Base-by-base conservation (phyloP, 371 early-diverging fungal species). In the Parasitella parasitica region DNA sequence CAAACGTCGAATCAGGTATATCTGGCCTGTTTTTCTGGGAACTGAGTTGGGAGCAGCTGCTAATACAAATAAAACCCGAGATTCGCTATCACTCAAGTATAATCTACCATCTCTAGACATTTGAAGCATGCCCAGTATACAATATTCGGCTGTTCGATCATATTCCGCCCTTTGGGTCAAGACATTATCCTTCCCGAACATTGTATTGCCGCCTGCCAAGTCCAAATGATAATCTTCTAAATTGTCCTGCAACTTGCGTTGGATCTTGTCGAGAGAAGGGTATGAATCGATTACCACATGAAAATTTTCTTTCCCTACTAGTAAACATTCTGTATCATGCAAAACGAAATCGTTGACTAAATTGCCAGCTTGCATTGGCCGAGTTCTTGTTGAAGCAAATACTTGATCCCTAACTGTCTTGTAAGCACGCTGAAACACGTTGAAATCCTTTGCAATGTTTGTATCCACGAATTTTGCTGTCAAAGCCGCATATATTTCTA, bases 401-500 rank as follows among this genome's bases (percentile, higher is more conserved):
- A 30, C 32, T 9, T 41, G 38, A 8, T 18, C 18, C 5, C 16
- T 4, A 4, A 59, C 28, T 4, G 15, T 22, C 1, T 22, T 22
- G 41, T 41, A 53, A 20, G 34, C 43, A 7, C n/a, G 12, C 5
- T 41, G 13, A 18, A 35, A 49, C 3, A 5, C 18, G 2, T 32
- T 1, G 0, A 54, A 1, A 11, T 13, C 54, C 4, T 24, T 12
- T 9, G 3, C 16, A 4, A 15, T 28, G 4, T 18, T 28, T 0
- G 32, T 30, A 12, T 12, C 18, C 6, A n/a, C 22, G 16, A 70
- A 67, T 24, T 62, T 59, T 37, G 6, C 16, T 11, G 26, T 27
- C 7, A 72, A 13, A 0, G 59, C 26, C 2, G 65, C 68, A 35
- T 61, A 61, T 0, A 67, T 24, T 55, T 72, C 72, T 9, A 72